A percentile compares a stretch with the other conserved stretches of the same genome.
These are phyloP conservation scores for Volutella citrinella DNA, from an alignment of 2,329 filamentous ascomycete genomes.

Conservation along the genomic window DNA sequence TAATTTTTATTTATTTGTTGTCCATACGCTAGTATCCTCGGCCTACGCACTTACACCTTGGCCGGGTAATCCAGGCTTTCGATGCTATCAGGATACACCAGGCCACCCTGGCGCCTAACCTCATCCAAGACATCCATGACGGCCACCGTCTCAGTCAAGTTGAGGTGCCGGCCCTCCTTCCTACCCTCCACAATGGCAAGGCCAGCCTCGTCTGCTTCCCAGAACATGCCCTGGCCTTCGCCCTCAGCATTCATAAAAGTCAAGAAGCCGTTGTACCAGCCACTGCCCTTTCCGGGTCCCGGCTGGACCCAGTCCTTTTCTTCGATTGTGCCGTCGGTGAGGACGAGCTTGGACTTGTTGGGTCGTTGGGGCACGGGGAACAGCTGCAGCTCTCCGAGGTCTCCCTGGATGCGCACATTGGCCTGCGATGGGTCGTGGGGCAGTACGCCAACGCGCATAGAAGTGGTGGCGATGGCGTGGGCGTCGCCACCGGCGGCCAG, in stretches of 20 bases:
- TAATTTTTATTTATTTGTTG: too few species aligned
- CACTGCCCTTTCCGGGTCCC: constrained; percentile 34
- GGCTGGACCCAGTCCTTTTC: constrained; percentile 49
- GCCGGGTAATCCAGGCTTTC: constrained; percentile 10
- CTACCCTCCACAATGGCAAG: constrained; percentile 70
- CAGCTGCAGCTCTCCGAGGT: constrained; percentile 76
- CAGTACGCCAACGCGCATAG: constrained; percentile 47
- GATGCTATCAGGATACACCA: constrained; percentile 45
- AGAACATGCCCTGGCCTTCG: constrained; percentile 78
- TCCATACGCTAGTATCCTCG: too few species aligned
- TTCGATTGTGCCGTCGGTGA: constrained; percentile 41
- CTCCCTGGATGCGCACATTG: constrained; percentile 73
- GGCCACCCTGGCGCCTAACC: constrained; percentile 47
- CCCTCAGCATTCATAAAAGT: constrained; percentile 38
- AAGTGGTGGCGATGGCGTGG: constrained; percentile 69
- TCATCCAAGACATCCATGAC: constrained; percentile 73
- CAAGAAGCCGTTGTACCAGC: constrained; percentile 12
- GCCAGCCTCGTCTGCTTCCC: constrained; percentile 77
- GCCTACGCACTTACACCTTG: too few species aligned
- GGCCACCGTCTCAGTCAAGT: constrained; percentile 70
- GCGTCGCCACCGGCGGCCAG: constrained; percentile 38
- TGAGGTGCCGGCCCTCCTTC: constrained; percentile 67
- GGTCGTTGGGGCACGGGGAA: constrained; percentile 67
- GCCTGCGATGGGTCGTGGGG: constrained; percentile 58
- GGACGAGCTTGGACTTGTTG: constrained; percentile 58